Percentiles rank a stretch among this genome's conserved stretches.
phyloP scores from a whole-genome alignment of 2,329 filamentous ascomycete species.

The Neopestalotiopsis clavispora region DNA sequence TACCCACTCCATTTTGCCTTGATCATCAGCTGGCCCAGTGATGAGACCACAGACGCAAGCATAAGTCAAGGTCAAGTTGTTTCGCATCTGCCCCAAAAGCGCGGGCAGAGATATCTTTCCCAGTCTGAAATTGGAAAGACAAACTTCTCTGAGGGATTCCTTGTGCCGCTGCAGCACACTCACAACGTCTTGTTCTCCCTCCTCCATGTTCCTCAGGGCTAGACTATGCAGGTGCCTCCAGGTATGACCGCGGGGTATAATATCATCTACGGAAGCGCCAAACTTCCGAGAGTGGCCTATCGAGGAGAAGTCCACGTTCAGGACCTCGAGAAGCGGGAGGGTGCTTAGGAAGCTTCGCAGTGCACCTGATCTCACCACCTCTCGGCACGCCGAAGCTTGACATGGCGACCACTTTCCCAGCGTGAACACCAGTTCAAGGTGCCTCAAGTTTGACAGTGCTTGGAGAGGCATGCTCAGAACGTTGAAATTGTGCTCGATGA shows the following conservation, averaged over 20 bases:
- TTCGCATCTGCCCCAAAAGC: conserved; percentile 32
- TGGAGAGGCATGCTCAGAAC: conserved; percentile 8
- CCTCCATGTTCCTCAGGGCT: conserved; percentile 26
- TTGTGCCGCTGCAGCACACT: conserved; percentile 29
- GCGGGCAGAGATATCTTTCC: conserved; percentile 29
- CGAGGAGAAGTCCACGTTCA: conserved; percentile 27
- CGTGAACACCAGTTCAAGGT: conserved; percentile 15
- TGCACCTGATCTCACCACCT: neutral
- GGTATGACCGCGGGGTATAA: conserved; percentile 23
- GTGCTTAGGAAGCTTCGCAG: conserved; percentile 26
- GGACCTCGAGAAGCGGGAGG: conserved; percentile 26
- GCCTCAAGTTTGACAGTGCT: conserved; percentile 16
- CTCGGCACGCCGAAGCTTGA: conserved; percentile 20
- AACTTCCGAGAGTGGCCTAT: conserved; percentile 6
- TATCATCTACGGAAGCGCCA: conserved; percentile 7
- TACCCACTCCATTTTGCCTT: neutral
- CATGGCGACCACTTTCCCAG: conserved; percentile 25
- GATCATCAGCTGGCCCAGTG: neutral
- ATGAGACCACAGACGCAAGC: conserved; percentile 30
- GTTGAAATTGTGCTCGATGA: neutral
- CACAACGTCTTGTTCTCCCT: conserved; percentile 30
- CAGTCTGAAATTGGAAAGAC: conserved; percentile 29
- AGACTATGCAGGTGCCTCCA: conserved; percentile 31
- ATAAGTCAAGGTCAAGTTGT: conserved; percentile 26
- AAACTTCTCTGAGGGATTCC: conserved; percentile 29